These are phyloP conservation scores for Epichloe scottii DNA, from an alignment of 2,329 filamentous ascomycete species.

Conservation along the genomic window DNA sequence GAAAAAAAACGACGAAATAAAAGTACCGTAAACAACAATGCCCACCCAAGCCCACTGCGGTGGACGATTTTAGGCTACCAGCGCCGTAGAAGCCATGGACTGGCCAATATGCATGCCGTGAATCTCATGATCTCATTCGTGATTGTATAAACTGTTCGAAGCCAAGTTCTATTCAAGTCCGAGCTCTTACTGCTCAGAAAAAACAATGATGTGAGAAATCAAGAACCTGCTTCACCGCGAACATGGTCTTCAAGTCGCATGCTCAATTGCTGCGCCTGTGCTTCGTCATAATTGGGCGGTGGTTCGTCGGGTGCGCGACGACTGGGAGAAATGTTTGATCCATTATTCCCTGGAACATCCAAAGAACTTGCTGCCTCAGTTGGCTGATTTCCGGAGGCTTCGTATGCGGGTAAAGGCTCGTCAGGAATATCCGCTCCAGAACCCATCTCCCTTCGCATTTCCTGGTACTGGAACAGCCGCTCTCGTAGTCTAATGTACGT, in stretches of 20 bases:
- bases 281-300: constrained; percentile 84
- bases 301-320: constrained; percentile 53
- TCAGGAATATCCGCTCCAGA: constrained; percentile 55
- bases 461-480: constrained; percentile 66
- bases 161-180: neutral
- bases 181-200: neutral
- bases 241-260: constrained; percentile 56
- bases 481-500: constrained; percentile 78
- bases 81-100: constrained; percentile 3
- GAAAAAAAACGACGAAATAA: neutral
- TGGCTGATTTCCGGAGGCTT: constrained; percentile 35
- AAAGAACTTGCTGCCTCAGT: constrained; percentile 16
- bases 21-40: neutral
- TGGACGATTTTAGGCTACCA: neutral
- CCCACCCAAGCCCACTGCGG: neutral
- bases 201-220: constrained; percentile 1
- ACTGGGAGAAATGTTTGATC: constrained; percentile 25
- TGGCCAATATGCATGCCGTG: constrained; percentile 4
- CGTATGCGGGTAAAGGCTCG: constrained; percentile 82
- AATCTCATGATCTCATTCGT: constrained; percentile 4
- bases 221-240: constrained; percentile 32
- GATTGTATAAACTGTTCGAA: neutral
- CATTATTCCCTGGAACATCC: constrained; percentile 15
- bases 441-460: constrained; percentile 59
- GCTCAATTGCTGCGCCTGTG: constrained; percentile 57